Base-by-base conservation (phyloP, 2,329 filamentous ascomycete genomes). In the Balansia obtecta region DNA sequence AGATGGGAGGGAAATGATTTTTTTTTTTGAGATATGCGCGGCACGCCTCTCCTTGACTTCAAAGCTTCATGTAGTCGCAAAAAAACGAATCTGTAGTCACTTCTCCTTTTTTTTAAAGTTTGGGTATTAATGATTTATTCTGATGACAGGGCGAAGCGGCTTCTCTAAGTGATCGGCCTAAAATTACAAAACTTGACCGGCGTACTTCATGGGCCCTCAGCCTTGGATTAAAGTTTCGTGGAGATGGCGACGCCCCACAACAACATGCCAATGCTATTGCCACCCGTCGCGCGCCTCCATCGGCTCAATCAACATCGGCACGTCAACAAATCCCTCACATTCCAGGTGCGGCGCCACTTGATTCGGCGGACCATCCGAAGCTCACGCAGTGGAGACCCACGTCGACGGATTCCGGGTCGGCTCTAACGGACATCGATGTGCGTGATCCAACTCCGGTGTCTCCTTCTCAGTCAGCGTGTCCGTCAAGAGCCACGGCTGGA, bases 171-270 rank as follows among this genome's bases (percentile, higher is more conserved):
- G 63, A 63, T 57, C 65, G 67, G 58, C 57, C 61, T 57, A 64
- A 63, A 55, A 55, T 55, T 57, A 65, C 66, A 56, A 67, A 69
- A 63, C 52, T 59, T 55, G 67, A 70, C 53, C 67, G 69, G 50
- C 69, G 71, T 50, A 62, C 64, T 46, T 74, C 72, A 22, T 75
- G 71, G 72, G 68, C 66, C 46, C 53, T 73, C 59, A 61, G 61
- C 52, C 55, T 68, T 56, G 60, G 66, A 54, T 51, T 61, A 46
- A 66, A 62, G 55, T 61, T 67, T 50, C 59, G 57, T 51, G 55
- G 55, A 45, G 59, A 58, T 48, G 57, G 54, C 47, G 42, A 52
- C 40, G 53, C 53, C 49, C 40, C 58, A 54, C 61, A 55, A 47
- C 43, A 27, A 37, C 34, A 37, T 37, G 34, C 34, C 34, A 34